These are phyloP conservation scores for Leccinum proliferum DNA, from an alignment of 1,284 basidiomycete genomes.

Conservation along the genomic window DNA sequence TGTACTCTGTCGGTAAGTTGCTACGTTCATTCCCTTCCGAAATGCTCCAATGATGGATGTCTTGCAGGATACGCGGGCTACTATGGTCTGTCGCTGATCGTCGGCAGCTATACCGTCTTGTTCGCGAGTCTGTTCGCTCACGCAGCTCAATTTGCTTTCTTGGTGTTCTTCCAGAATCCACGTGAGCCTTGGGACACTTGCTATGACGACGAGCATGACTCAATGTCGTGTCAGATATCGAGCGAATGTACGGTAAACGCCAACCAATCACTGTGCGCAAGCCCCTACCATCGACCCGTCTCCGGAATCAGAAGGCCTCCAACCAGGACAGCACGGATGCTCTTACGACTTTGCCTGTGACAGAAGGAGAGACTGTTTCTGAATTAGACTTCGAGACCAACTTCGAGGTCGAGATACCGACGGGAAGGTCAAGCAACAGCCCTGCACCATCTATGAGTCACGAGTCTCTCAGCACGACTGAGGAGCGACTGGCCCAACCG, in stretches of 20 bases:
- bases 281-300: constrained; percentile 41
- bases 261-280: constrained; percentile 82
- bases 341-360: constrained; percentile 40
- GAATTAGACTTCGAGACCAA: constrained; percentile 69
- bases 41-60: no score
- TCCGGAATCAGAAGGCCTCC: constrained; percentile 11
- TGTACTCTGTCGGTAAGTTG: no score
- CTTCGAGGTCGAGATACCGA: constrained; percentile 45
- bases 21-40: no score
- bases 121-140: constrained; percentile 85
- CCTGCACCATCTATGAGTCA: background rate
- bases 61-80: no score
- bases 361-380: constrained; percentile 69
- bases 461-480: constrained; percentile 5
- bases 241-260: constrained; percentile 84
- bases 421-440: constrained; percentile 8
- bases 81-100: no score
- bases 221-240: constrained; percentile 67
- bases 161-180: constrained; percentile 97
- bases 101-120: no score
- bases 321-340: constrained; percentile 11
- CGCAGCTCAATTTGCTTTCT: constrained; percentile 92
- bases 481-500: constrained; percentile 17
- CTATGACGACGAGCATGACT: background rate
- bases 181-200: constrained; percentile 50